Percentiles rank a stretch among this genome's conserved stretches.
These are phyloP conservation scores for Coelastrella sp. DNA, from an alignment of 139 green algal species.

Conservation along the genomic window DNA sequence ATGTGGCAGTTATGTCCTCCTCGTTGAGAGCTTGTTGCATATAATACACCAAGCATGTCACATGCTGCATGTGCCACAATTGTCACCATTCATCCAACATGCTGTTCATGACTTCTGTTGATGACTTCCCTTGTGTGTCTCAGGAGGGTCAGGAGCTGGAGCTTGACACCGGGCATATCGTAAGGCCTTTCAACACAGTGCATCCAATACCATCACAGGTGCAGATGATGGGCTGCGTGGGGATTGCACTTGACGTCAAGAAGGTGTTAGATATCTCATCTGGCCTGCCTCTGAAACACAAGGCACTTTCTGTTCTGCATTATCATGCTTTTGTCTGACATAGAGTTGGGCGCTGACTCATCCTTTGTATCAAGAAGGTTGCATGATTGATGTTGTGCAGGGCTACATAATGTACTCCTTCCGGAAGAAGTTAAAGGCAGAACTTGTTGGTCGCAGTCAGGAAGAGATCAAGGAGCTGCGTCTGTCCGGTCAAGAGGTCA, in stretches of 20 bases:
- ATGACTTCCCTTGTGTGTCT: too few relatives aligned
- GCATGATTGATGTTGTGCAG: constrained; percentile 33
- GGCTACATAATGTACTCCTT: constrained; percentile 79
- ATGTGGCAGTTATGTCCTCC: too few relatives aligned
- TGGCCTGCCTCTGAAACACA: too few relatives aligned
- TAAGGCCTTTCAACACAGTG: constrained; percentile 75
- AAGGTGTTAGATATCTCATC: too few relatives aligned
- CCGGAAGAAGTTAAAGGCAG: constrained; percentile 78
- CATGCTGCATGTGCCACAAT: too few relatives aligned
- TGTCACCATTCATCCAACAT: too few relatives aligned
- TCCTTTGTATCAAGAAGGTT: not conserved
- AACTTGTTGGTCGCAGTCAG: constrained; percentile 65
- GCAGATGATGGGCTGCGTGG: not conserved
- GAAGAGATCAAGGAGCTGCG: constrained; percentile 65
- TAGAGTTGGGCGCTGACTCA: not conserved
- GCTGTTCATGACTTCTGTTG: not conserved
- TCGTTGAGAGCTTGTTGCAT: too few relatives aligned
- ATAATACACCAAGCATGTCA: too few relatives aligned
- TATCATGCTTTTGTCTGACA: not conserved
- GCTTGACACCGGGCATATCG: constrained; percentile 63
- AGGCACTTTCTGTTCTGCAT: too few relatives aligned
- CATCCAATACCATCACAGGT: constrained; percentile 80
- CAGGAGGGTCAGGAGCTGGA: constrained; percentile 58
- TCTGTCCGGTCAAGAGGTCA: constrained; percentile 63
- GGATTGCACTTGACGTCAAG: too few relatives aligned